Percentiles rank a stretch among this genome's conserved stretches.
Conservation (phyloP, 2,329 filamentous ascomycete genomes). For the Colletotrichum cereale region DNA sequence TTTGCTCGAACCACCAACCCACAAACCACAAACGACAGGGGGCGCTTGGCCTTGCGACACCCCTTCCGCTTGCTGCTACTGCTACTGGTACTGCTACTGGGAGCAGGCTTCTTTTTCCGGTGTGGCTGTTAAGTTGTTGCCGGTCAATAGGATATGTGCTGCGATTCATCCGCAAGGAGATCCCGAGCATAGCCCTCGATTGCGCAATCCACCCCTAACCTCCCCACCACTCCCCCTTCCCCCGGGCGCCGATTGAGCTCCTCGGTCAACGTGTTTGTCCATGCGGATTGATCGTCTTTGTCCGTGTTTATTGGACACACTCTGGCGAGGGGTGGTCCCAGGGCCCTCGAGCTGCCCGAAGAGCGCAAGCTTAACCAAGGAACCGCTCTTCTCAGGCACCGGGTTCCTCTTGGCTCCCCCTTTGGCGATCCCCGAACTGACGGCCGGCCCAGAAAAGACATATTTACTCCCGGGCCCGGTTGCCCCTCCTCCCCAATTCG, state of each 20-base stretch:
- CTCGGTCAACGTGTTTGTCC: neutral
- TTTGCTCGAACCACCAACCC: neutral
- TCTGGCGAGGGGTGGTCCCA: neutral
- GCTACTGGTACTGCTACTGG: neutral
- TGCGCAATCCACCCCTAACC: slow-evolving; percentile 28
- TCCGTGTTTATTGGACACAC: slow-evolving; percentile 22
- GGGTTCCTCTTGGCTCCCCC: slow-evolving; percentile 2
- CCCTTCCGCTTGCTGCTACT: neutral
- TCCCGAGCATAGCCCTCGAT: slow-evolving; percentile 27
- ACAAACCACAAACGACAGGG: neutral
- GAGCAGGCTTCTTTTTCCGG: neutral
- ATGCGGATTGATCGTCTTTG: neutral
- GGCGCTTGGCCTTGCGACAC: neutral
- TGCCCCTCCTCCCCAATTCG: neutral
- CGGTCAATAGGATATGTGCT: slow-evolving; percentile 26
- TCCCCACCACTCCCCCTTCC: too few species aligned
- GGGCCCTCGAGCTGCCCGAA: neutral
- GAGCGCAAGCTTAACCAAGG: neutral
- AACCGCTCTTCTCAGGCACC: neutral
- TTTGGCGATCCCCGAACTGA: slow-evolving; percentile 14
- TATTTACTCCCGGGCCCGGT: neutral
- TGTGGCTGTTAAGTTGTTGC: slow-evolving; percentile 7
- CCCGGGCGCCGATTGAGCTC: neutral
- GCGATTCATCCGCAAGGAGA: neutral
- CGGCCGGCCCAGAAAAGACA: neutral